Base-by-base conservation (phyloP, 2,329 filamentous ascomycete genomes). In the Cordyceps cicadae region DNA sequence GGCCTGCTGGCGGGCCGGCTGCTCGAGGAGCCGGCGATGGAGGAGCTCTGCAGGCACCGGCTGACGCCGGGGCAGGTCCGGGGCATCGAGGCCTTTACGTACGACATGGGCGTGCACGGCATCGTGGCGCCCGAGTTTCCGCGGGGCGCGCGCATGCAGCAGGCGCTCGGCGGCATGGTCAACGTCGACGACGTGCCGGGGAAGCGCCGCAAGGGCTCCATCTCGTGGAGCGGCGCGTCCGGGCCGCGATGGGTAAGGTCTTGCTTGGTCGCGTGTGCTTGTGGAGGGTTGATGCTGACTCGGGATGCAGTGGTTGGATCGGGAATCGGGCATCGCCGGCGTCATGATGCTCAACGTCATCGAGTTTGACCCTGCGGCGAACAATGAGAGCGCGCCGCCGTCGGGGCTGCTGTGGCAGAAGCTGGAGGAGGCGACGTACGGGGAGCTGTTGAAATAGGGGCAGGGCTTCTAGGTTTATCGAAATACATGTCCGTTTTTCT, bases 161-260 rank as follows among this genome's bases (percentile, higher is more conserved):
- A 75, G 49, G 74, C 75, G 1, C 65, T 78, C 9, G 70, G 70
- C 4, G 77, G 76, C 4, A 64, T 75, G 32, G 64, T 79, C 50
- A 77, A 76, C 57, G 59, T 73, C 62, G 69, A 70, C 29, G 72
- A 78, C 58, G 67, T 74, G 8, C 69, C 72, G 0, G 74, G 73
- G 0, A 76, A 75, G 69, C 68, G 77, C 43, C 70, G 66, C 52
- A 74, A 71, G 64, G 76, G 76, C 0, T 78, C 75, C 39, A 62
- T 79, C 60, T 75, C 71, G 67, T 79, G 77, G 77, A 68, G 68
- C n/a, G 77, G 77, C 39, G 71, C 74, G 62, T 67, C 66, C 24
- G 78, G 78, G 60, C 69, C 71, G 19, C 72, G 71, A 60, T 79
- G 77, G 77, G 75, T 76, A 64, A 64, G 69, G 74, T 70, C 3